Percentiles rank a stretch among this genome's conserved stretches.
These are phyloP conservation scores for Cystofilobasidium capitatum DNA, from an alignment of 768 basidiomycete genomes.

Conservation along the genomic window DNA sequence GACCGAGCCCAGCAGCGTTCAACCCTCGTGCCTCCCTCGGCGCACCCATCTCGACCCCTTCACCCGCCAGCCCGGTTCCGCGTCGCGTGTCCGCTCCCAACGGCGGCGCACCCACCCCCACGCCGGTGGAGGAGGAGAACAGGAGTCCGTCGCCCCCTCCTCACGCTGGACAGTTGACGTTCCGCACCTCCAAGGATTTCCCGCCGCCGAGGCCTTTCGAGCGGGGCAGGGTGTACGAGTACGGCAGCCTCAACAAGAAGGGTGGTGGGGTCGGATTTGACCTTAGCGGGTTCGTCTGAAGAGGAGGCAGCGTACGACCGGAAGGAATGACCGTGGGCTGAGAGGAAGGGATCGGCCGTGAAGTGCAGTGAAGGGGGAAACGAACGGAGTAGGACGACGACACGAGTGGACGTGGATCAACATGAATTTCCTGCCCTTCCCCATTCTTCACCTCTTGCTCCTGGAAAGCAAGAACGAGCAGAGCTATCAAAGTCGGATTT, in stretches of 20 bases:
- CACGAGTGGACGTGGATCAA: too few species aligned
- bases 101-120: constrained; percentile 16
- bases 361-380: too few species aligned
- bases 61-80: not conserved
- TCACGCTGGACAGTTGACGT: constrained; percentile 57
- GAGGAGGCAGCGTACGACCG: too few species aligned
- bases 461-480: too few species aligned
- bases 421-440: too few species aligned
- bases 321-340: too few species aligned
- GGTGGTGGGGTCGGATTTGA: constrained; percentile 40
- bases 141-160: constrained; percentile 54
- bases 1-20: constrained; percentile 6
- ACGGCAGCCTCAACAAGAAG: constrained; percentile 55
- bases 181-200: constrained; percentile 62
- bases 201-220: constrained; percentile 64
- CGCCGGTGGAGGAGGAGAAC: constrained; percentile 25
- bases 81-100: constrained; percentile 1
- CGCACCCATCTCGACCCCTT: not conserved
- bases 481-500: too few species aligned
- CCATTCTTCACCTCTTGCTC: too few species aligned
- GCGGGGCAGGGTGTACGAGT: constrained; percentile 45
- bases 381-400: too few species aligned
- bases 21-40: not conserved
- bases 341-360: too few species aligned
- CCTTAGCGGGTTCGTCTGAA: not conserved